phyloP scores from a whole-genome alignment of 768 basidiomycete genomes.

The Calocybe gangraenosa region DNA sequence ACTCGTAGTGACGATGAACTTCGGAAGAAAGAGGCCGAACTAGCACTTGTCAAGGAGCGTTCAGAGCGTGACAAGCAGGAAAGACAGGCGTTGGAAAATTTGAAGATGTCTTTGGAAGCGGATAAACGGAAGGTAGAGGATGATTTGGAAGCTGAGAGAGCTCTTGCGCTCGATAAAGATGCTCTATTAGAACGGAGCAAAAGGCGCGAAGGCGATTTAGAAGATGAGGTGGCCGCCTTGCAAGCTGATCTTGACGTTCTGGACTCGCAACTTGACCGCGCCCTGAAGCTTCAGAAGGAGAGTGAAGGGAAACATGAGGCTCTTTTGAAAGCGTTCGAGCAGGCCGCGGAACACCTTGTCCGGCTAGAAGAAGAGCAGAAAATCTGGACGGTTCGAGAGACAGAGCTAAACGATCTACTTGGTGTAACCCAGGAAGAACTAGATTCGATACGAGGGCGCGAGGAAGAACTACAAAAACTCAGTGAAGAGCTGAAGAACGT shows the following conservation, averaged over 20 bases:
- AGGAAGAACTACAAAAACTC: constrained; percentile 59
- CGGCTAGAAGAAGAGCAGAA: constrained; percentile 75
- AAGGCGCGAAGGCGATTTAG: constrained; percentile 77
- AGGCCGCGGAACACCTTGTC: constrained; percentile 84
- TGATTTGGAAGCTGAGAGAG: constrained; percentile 78
- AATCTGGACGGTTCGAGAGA: constrained; percentile 61
- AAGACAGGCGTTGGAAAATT: constrained; percentile 67
- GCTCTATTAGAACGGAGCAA: constrained; percentile 77
- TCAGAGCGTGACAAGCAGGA: constrained; percentile 87
- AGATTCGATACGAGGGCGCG: constrained; percentile 50
- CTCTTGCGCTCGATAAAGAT: constrained; percentile 80
- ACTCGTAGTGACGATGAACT: constrained; percentile 92
- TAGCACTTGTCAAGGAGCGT: constrained; percentile 73
- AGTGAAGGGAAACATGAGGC: constrained; percentile 75
- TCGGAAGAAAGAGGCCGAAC: constrained; percentile 79
- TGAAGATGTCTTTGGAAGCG: constrained; percentile 78
- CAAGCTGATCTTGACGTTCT: constrained; percentile 82
- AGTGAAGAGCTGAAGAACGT: constrained; percentile 68
- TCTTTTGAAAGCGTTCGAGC: constrained; percentile 68
- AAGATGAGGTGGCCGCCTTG: constrained; percentile 77
- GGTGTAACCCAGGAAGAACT: constrained; percentile 55
- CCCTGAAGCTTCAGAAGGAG: constrained; percentile 73
- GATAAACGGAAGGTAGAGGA: constrained; percentile 83
- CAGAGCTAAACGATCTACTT: constrained; percentile 55
- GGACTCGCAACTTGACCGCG: constrained; percentile 82